Evolutionary conservation across 1,139 yeast genomes (phyloP).

Genomic region (Pichia sp.): DNA sequence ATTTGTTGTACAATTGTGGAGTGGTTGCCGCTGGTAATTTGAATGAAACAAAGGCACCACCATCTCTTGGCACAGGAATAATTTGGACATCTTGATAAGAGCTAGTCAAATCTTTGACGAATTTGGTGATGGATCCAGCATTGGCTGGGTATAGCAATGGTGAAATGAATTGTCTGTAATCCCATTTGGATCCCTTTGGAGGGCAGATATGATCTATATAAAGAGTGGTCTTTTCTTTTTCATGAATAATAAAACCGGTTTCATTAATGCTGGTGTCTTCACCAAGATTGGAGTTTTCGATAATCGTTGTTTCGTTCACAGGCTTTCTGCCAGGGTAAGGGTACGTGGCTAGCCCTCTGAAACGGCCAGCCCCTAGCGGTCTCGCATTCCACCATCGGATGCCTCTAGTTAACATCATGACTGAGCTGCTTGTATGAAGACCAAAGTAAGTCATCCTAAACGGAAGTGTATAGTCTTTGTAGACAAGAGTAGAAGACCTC

Average conservation of each 20-base stretch:
- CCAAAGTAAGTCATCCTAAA: no score
- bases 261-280: conserved; percentile 48
- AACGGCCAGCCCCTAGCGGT: background rate
- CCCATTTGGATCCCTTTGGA: conserved; percentile 35
- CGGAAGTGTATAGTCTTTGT: no score
- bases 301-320: conserved; percentile 22
- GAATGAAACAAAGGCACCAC: conserved; percentile 90
- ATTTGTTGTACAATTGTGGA: conserved; percentile 48
- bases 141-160: conserved; percentile 27
- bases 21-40: conserved; percentile 52
- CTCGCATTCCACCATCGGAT: no score
- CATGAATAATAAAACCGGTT: conserved; percentile 59
- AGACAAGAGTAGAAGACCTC: no score
- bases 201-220: conserved; percentile 55
- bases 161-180: conserved; percentile 27
- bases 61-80: conserved; percentile 76
- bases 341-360: conserved; percentile 2
- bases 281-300: conserved; percentile 34
- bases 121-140: conserved; percentile 27
- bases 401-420: no score
- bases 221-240: conserved; percentile 50
- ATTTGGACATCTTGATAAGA: conserved; percentile 36
- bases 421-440: no score
- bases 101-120: conserved; percentile 26
- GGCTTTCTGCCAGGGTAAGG: conserved; percentile 11